Base-by-base conservation (phyloP, 2,329 filamentous ascomycete genomes). In the Talaromyces sp. region DNA sequence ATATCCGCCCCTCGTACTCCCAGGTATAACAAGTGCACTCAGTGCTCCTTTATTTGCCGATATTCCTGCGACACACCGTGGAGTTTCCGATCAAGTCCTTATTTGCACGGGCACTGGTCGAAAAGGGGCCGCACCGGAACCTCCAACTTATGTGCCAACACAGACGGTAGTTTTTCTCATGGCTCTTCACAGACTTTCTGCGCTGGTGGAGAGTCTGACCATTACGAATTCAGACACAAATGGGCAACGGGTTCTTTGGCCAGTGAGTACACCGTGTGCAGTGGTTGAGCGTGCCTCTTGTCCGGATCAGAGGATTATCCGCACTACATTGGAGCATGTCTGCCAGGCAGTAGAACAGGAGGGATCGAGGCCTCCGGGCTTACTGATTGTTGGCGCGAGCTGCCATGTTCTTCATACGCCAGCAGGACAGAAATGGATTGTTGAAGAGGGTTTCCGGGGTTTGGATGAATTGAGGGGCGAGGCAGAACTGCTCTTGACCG, bases 51-150 rank as follows among this genome's bases (percentile, higher is more conserved):
- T 99, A 2, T 96, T 97, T 72, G 92, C 92, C 0, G 86, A 83
- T 7, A 90, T 99, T 32, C 93, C 94, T 1, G 82, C 89, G 0
- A 99, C 94, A 1, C 93, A 97, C 77, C 84, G 94, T 5, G 89
- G 89, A 51, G 89, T 96, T 0, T 89, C 91, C 3, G 94, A 99
- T 70, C 92, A 97, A 74, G 88, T 99, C 0, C 82, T 99, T 27
- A 84, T 99, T n/a, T 97, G 94, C 77, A 99, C 94, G 0, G 94
- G 94, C 0, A 99, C 94, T 0, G 94, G 94, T 0, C 86, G 94
- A 69, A 95, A 96, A 76, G 94, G 94, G 12, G 88, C 85, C 58
- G 81, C 91, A 0, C 92, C 92, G 0, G 79, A 85, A n/a, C 91
- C 92, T 35, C 94, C 94, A 0, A 87, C 87, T 63, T 96, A 87